These are phyloP conservation scores for Yarrowia bubula DNA, from an alignment of 805 yeast genomes.

Conservation along the genomic window DNA sequence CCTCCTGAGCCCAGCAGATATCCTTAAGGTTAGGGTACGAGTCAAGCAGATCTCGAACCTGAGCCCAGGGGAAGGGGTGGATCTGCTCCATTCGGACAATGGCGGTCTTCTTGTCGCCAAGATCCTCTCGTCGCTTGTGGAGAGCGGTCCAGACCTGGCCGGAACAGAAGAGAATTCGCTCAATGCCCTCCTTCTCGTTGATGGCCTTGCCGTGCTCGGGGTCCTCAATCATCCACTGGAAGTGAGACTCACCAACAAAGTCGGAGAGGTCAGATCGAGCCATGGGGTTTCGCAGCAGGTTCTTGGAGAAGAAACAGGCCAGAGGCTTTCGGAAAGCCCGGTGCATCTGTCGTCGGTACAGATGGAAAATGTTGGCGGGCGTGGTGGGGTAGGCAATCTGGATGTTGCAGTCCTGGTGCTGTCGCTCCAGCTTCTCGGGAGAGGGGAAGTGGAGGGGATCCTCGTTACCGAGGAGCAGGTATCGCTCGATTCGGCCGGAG, in stretches of 20 bases:
- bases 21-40: slow-evolving; percentile 81
- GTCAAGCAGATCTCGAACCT: slow-evolving; percentile 78
- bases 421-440: slow-evolving; percentile 84
- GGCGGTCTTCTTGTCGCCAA: slow-evolving; percentile 81
- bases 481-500: slow-evolving; percentile 95
- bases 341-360: slow-evolving; percentile 98
- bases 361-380: slow-evolving; percentile 94
- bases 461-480: slow-evolving; percentile 91
- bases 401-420: slow-evolving; percentile 98
- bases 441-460: slow-evolving; percentile 94
- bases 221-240: slow-evolving; percentile 96
- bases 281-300: slow-evolving; percentile 93
- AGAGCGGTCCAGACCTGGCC: slow-evolving; percentile 97
- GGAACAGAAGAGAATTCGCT: slow-evolving; percentile 76
- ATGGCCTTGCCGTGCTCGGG: slow-evolving; percentile 76
- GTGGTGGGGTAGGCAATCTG: slow-evolving; percentile 98
- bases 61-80: slow-evolving; percentile 99
- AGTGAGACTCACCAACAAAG: slow-evolving; percentile 86
- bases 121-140: slow-evolving; percentile 78
- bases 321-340: slow-evolving; percentile 92
- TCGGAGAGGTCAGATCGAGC: slow-evolving; percentile 84
- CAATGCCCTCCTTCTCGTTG: slow-evolving; percentile 75
- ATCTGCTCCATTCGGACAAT: slow-evolving; percentile 87
- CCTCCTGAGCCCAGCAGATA: slow-evolving; percentile 97
- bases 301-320: slow-evolving; percentile 84